Percentiles rank a stretch among this genome's conserved stretches.
Evolutionary conservation across 129 eudicot genomes (phyloP).

Genomic region (Flaveria robusta): DNA sequence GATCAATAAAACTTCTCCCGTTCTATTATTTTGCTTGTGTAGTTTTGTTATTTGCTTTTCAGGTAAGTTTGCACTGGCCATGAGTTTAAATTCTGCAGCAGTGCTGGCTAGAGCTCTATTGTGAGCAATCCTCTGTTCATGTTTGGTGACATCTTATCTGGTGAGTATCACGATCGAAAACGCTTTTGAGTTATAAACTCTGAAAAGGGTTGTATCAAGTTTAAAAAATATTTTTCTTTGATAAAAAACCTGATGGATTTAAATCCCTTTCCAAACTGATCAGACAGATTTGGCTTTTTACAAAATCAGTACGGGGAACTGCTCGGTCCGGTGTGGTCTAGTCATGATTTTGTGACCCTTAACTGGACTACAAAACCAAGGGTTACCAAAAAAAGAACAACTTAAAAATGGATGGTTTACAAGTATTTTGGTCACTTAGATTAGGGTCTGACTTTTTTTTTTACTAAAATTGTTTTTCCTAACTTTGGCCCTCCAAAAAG

Average conservation of each 20-base stretch:
- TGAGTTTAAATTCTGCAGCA: neutral
- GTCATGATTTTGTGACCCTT: neutral
- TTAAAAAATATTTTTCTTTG: too few species aligned
- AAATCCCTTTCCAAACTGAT: neutral
- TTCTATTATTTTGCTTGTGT: conserved; percentile 27
- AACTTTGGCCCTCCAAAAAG: too few species aligned
- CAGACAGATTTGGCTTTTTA: neutral
- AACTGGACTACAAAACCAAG: too few species aligned
- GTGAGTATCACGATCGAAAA: conserved; percentile 11
- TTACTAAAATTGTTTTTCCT: too few species aligned
- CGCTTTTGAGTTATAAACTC: neutral
- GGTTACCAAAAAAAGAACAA: too few species aligned
- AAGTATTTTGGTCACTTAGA: too few species aligned
- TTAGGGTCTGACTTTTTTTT: too few species aligned
- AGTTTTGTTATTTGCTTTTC: neutral
- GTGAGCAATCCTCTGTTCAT: neutral
- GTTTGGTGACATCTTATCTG: neutral
- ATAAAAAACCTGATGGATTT: neutral
- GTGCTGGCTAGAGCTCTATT: neutral
- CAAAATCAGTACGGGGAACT: neutral
- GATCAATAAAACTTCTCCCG: conserved; percentile 47
- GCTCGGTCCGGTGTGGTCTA: neutral
- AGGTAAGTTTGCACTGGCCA: conserved; percentile 11
- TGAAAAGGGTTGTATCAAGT: neutral
- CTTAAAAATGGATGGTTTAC: too few species aligned